Evolutionary conservation across 352 stramenopile genomes (phyloP), one percentile per base, ranked within the genome.

Genomic region (Thalassiosira hispida): DNA sequence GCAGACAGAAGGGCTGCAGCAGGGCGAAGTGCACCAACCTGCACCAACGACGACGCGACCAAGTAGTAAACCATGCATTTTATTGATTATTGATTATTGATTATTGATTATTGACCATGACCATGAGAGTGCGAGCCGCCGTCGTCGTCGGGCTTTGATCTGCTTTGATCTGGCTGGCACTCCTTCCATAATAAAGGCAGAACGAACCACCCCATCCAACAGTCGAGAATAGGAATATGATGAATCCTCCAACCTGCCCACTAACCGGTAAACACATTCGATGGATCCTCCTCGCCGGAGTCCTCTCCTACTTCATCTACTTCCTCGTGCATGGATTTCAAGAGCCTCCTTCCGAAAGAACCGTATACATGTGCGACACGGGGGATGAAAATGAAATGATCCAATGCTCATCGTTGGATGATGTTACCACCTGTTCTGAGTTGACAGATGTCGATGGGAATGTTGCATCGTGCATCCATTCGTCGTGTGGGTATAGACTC

Each of bases 301-400:
- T 60, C 4, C 23, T 83, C 35, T 42, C 42, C 16, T 73, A 71
- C 44, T 31, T 77, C 1, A 47, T 66, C 5, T 77, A 77, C n/a
- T 74, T 83, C 46, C 16, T 78, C 16, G 44, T 62, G 20, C 8
- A 29, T 5, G 63, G 62, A 23, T 53, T 81, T 0, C n/a, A n/a
- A 2, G 44, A 70, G 1, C 60, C 67, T 16, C 8, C 42, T 0
- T 47, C 23, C 16, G 51, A 51, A 3, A 46, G 64, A 16, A 22
- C 27, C 14, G 46, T 83, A 0, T 78, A 72, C 67, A 65, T 83
- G 22, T 83, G 75, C 27, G 68, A 78, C 61, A 78, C 66, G 9
- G 55, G 46, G 11, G 29, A 61, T 47, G 35, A 33, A 7, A 31
- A 2, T 0, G 44, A 60, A 60, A 46, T 79, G 56, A 74, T 29